These are phyloP conservation scores for Sporothrix inflata DNA, from an alignment of 2,329 filamentous ascomycete genomes.

Conservation along the genomic window DNA sequence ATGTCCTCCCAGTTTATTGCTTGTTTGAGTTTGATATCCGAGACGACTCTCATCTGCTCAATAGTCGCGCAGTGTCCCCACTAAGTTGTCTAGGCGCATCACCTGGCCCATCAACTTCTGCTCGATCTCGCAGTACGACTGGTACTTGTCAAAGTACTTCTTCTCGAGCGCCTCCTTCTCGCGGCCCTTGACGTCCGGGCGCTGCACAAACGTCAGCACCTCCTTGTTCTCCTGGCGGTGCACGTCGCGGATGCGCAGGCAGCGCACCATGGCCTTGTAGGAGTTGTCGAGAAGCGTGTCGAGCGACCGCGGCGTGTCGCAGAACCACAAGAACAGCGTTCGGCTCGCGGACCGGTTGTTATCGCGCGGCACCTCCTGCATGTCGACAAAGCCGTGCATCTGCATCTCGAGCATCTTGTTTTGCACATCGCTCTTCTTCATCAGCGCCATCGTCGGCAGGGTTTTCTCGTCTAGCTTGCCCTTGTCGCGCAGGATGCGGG, in stretches of 20 bases:
- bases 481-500: conserved; percentile 80
- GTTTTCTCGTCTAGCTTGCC: conserved; percentile 96
- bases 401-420: conserved; percentile 84
- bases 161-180: conserved; percentile 79
- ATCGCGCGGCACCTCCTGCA: conserved; percentile 93
- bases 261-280: conserved; percentile 88
- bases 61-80: conserved; percentile 81
- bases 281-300: conserved; percentile 74
- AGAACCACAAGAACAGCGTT: conserved; percentile 91
- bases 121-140: conserved; percentile 64
- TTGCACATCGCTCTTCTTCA: conserved; percentile 84
- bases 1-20: neutral
- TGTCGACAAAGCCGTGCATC: conserved; percentile 81
- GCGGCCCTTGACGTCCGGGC: conserved; percentile 81
- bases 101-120: conserved; percentile 79
- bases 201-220: conserved; percentile 78
- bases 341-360: conserved; percentile 78
- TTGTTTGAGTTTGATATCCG: neutral
- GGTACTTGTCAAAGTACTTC: conserved; percentile 69
- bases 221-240: conserved; percentile 73
- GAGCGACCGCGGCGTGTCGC: conserved; percentile 74
- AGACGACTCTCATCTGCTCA: conserved; percentile 41
- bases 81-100: conserved; percentile 78
- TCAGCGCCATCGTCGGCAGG: conserved; percentile 76
- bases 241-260: conserved; percentile 76